A percentile compares a stretch with the other conserved stretches of the same genome.
Conservation (phyloP, 768 basidiomycete species). For the Podaxis sp. region DNA sequence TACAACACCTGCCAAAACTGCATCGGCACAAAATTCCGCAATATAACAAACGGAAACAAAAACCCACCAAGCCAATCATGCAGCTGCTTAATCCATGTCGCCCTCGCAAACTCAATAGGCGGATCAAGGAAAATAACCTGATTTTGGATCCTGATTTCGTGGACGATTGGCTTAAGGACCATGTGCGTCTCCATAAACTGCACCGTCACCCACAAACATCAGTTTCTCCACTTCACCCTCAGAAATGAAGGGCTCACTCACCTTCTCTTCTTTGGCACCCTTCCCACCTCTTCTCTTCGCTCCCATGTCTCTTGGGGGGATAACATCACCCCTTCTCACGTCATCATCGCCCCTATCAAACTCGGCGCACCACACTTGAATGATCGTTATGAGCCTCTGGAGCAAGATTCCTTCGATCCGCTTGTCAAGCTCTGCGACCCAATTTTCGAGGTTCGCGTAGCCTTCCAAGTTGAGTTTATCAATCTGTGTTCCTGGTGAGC, state of each 20-base stretch:
- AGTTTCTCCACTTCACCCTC: neutral
- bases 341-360: slow-evolving; percentile 78
- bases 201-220: neutral
- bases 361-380: slow-evolving; percentile 85
- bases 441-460: slow-evolving; percentile 90
- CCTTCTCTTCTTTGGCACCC: slow-evolving; percentile 78
- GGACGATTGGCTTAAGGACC: slow-evolving; percentile 81
- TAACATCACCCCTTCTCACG: slow-evolving; percentile 54
- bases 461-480: slow-evolving; percentile 95
- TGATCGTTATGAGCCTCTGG: slow-evolving; percentile 71
- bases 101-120: slow-evolving; percentile 91
- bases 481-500: slow-evolving; percentile 47
- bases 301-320: slow-evolving; percentile 51
- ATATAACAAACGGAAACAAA: neutral
- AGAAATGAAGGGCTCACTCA: slow-evolving; percentile 24
- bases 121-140: slow-evolving; percentile 99
- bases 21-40: slow-evolving; percentile 11
- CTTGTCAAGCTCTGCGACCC: slow-evolving; percentile 32
- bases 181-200: slow-evolving; percentile 75
- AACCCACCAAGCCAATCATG: slow-evolving; percentile 83
- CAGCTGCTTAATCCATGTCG: slow-evolving; percentile 85
- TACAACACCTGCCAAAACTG: slow-evolving; percentile 60
- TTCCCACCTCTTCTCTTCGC: slow-evolving; percentile 73
- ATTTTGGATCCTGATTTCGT: slow-evolving; percentile 97
- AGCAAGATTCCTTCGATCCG: slow-evolving; percentile 49